These are phyloP conservation scores for Colletotrichum sp. DNA, from an alignment of 2,329 filamentous ascomycete species.

Conservation along the genomic window DNA sequence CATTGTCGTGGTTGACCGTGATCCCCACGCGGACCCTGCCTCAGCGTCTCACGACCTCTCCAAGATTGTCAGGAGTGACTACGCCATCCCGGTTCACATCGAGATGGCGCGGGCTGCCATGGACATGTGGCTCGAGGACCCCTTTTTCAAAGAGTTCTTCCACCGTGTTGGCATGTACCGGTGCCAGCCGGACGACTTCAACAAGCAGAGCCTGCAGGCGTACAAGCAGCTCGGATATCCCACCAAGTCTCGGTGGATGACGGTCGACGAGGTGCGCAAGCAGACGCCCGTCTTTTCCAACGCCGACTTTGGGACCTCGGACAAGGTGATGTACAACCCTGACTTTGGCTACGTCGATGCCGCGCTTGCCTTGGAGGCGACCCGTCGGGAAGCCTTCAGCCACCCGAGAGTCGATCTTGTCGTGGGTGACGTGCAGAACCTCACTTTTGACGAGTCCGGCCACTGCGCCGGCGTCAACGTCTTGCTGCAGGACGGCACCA, in stretches of 20 bases:
- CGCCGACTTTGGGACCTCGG: conserved; percentile 60
- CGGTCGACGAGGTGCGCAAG: conserved; percentile 56
- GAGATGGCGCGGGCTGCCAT: conserved; percentile 44
- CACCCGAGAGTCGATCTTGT: conserved; percentile 60
- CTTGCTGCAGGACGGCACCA: conserved; percentile 46
- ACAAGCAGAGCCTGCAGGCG: conserved; percentile 45
- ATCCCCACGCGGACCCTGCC: conserved; percentile 39
- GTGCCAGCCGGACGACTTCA: conserved; percentile 46
- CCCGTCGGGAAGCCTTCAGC: conserved; percentile 56
- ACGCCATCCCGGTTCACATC: conserved; percentile 44
- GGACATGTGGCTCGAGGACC: conserved; percentile 44
- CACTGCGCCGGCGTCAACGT: conserved; percentile 61
- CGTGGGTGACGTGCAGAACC: conserved; percentile 49
- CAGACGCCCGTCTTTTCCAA: conserved; percentile 63
- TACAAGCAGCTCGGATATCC: conserved; percentile 41
- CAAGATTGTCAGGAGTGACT: conserved; percentile 50
- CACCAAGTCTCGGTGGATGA: conserved; percentile 45
- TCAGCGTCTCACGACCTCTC: conserved; percentile 53
- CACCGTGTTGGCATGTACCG: conserved; percentile 63
- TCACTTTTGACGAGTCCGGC: conserved; percentile 53
- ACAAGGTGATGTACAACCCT: conserved; percentile 61
- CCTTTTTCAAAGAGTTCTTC: conserved; percentile 58
- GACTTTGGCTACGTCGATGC: conserved; percentile 65
- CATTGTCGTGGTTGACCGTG: conserved; percentile 42
- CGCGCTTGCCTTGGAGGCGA: conserved; percentile 58